A percentile compares a stretch with the other conserved stretches of the same genome.
Evolutionary conservation across 2,329 filamentous ascomycete species (phyloP).

Genomic region (Colletotrichum camelliae): DNA sequence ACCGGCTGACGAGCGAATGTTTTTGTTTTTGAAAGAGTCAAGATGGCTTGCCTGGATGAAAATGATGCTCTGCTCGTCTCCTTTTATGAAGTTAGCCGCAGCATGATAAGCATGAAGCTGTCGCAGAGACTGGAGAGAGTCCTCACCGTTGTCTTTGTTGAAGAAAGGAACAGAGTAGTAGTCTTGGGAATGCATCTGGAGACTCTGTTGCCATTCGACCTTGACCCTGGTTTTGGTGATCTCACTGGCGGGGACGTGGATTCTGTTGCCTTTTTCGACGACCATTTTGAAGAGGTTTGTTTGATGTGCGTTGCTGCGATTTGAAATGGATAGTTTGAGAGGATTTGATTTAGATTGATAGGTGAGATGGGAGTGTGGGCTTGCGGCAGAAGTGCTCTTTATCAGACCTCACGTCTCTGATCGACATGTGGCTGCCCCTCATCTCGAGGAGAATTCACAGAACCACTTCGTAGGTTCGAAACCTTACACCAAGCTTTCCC

Average conservation of each 20-base stretch:
- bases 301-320: not conserved
- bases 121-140: not conserved
- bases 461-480: not conserved
- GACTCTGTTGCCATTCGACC: not conserved
- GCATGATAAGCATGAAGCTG: not conserved
- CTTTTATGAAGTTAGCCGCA: not conserved
- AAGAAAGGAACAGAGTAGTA: not conserved
- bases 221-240: not conserved
- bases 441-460: not conserved
- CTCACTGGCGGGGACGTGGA: not conserved
- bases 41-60: not conserved
- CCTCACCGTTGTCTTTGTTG: not conserved
- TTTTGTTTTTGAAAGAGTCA: not conserved
- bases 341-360: fast-evolving
- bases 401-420: not conserved
- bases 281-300: not conserved
- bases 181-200: not conserved
- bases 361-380: fast-evolving
- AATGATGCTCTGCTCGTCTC: not conserved
- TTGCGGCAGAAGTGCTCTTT: not conserved
- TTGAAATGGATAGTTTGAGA: not conserved
- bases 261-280: not conserved
- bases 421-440: not conserved
- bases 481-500: not conserved
- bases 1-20: not conserved